Percentiles rank a stretch among this genome's conserved stretches.
phyloP scores from a whole-genome alignment of 2,329 filamentous ascomycete genomes.

The Scedosporium dehoogii region DNA sequence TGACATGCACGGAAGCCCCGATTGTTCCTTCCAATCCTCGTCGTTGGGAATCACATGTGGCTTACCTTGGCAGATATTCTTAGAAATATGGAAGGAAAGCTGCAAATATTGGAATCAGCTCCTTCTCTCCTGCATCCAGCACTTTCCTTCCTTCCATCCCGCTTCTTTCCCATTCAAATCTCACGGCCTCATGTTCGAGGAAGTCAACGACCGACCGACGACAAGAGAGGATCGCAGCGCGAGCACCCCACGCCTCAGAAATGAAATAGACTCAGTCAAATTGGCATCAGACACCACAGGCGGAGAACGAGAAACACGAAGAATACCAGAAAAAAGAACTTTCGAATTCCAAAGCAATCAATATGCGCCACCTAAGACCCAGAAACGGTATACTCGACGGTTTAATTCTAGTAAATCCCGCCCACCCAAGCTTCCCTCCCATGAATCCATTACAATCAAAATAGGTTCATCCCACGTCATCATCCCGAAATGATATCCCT shows the following conservation, averaged over 20 bases:
- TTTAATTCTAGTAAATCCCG: not conserved
- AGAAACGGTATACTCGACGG: not conserved
- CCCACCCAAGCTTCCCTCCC: not conserved
- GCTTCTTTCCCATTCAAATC: too few species aligned
- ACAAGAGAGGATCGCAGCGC: too few species aligned
- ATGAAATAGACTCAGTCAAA: too few species aligned
- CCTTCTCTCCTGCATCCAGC: not conserved
- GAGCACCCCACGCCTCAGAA: too few species aligned
- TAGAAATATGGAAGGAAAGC: not conserved
- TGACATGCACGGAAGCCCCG: too few species aligned
- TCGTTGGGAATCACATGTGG: too few species aligned
- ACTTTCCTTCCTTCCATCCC: not conserved
- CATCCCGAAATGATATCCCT: not conserved
- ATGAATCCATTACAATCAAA: slow-evolving; percentile 1
- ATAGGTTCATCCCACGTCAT: not conserved
- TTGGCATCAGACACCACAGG: too few species aligned
- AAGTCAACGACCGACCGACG: too few species aligned
- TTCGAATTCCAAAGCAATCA: not conserved
- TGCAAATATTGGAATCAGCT: not conserved
- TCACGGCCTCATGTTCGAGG: too few species aligned
- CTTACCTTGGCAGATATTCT: not conserved
- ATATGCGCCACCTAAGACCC: not conserved
- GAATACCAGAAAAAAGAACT: not conserved
- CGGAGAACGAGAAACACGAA: not conserved
- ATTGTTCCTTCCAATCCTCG: not conserved